Evolutionary conservation across 805 yeast species (phyloP).

Genomic region (Ogataea trehalophila): DNA sequence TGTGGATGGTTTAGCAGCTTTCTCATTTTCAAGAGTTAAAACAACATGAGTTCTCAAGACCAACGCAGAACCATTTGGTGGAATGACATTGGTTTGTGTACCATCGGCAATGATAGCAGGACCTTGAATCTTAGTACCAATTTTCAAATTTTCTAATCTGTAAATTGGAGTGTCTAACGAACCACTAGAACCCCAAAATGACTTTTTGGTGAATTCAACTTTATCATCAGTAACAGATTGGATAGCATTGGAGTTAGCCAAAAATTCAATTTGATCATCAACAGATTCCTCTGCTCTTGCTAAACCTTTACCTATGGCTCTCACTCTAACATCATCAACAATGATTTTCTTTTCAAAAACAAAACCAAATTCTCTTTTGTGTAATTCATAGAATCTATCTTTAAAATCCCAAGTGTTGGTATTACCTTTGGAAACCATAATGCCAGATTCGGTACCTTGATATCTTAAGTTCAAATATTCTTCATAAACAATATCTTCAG

Average conservation of each 20-base stretch:
- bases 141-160: slow-evolving; percentile 44
- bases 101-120: slow-evolving; percentile 78
- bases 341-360: slow-evolving; percentile 51
- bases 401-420: slow-evolving; percentile 29
- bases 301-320: slow-evolving; percentile 63
- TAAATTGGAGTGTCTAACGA: slow-evolving; percentile 50
- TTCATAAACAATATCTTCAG: slow-evolving; percentile 47
- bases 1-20: slow-evolving; percentile 1
- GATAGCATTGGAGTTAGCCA: slow-evolving; percentile 19
- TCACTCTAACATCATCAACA: slow-evolving; percentile 69
- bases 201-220: slow-evolving; percentile 35
- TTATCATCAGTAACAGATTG: slow-evolving; percentile 22
- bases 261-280: slow-evolving; percentile 49
- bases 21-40: slow-evolving; percentile 26
- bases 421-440: slow-evolving; percentile 50
- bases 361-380: slow-evolving; percentile 72
- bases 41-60: slow-evolving; percentile 60
- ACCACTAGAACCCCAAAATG: slow-evolving; percentile 54
- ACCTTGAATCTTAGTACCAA: slow-evolving; percentile 55
- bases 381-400: slow-evolving; percentile 47
- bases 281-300: slow-evolving; percentile 35
- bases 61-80: slow-evolving; percentile 55
- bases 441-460: slow-evolving; percentile 83
- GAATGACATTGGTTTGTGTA: slow-evolving; percentile 74
- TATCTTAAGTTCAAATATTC: slow-evolving; percentile 73